These are phyloP conservation scores for Takashimella tepidaria DNA, from an alignment of 1,284 basidiomycete genomes.

Conservation along the genomic window DNA sequence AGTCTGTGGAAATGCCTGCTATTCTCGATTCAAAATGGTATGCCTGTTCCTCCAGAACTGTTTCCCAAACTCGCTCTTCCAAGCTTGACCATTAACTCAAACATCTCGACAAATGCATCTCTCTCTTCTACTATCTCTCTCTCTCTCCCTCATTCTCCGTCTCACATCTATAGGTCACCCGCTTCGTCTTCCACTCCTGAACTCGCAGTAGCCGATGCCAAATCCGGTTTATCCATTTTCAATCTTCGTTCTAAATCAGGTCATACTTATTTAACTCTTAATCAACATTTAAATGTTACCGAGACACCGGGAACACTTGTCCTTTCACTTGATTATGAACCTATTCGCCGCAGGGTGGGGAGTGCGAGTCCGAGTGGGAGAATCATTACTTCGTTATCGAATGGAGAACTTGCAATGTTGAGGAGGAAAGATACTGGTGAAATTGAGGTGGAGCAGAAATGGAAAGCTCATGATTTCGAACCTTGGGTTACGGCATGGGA, in stretches of 20 bases:
- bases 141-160: not conserved
- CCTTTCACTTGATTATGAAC: conserved; percentile 68
- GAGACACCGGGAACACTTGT: conserved; percentile 58
- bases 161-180: not conserved
- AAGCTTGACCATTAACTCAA: no score
- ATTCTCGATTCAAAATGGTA: conserved; percentile 93
- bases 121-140: not conserved
- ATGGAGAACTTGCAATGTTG: conserved; percentile 65
- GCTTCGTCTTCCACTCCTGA: conserved; percentile 25
- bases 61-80: not conserved
- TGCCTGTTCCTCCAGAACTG: conserved; percentile 5
- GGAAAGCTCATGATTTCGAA: conserved; percentile 89
- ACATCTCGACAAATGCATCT: not conserved
- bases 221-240: conserved; percentile 66
- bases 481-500: conserved; percentile 93
- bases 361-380: not conserved
- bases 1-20: conserved; percentile 69
- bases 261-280: conserved; percentile 5
- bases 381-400: conserved; percentile 72
- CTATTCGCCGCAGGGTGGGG: not conserved
- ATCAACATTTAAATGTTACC: conserved; percentile 58
- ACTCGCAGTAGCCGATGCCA: conserved; percentile 73
- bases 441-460: conserved; percentile 55
- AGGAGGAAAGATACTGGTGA: conserved; percentile 48
- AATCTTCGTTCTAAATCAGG: conserved; percentile 42